phyloP scores from a whole-genome alignment of 495 filamentous ascomycete species.

The Aspergillus haitiensis region DNA sequence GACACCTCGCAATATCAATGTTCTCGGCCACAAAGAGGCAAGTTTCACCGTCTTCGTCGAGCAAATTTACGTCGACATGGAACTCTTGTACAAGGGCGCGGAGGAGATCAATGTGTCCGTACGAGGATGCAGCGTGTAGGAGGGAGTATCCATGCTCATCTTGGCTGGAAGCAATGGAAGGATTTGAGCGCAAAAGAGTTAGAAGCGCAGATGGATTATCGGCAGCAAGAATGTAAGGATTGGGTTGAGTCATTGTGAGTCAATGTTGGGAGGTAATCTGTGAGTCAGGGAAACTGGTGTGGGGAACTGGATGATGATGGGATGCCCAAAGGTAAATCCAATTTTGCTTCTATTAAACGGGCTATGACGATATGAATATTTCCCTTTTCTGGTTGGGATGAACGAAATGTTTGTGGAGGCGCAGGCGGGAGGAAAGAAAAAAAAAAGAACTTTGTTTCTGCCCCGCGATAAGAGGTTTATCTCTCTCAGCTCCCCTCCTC shows the following conservation, averaged over 20 bases:
- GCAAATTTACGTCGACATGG: slow-evolving; percentile 72
- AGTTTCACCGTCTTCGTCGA: slow-evolving; percentile 88
- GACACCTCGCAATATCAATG: slow-evolving; percentile 67
- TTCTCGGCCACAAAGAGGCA: slow-evolving; percentile 84
- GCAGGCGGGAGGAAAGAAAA: slow-evolving; percentile 14
- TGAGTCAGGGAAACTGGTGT: slow-evolving; percentile 20
- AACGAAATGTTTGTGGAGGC: background rate
- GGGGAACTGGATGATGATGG: background rate
- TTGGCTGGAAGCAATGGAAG: slow-evolving; percentile 64
- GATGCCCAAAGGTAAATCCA: background rate
- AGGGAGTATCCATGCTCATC: slow-evolving; percentile 89
- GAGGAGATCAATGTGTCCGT: slow-evolving; percentile 79
- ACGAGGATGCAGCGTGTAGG: slow-evolving; percentile 88
- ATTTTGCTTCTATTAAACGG: background rate
- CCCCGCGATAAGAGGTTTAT: slow-evolving; percentile 27
- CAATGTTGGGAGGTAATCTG: background rate
- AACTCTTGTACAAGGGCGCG: slow-evolving; percentile 75
- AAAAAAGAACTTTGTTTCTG: slow-evolving; percentile 2
- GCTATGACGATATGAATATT: background rate
- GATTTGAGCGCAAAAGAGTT: slow-evolving; percentile 64
- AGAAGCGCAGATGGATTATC: slow-evolving; percentile 68
- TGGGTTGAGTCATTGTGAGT: slow-evolving; percentile 55
- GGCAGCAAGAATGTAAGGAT: slow-evolving; percentile 75
- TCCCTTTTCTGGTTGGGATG: background rate
- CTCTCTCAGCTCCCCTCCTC: slow-evolving; percentile 2